Evolutionary conservation across 805 yeast genomes (phyloP), one percentile per base, ranked within the genome.

Genomic region (Yamadazyma insecticola): DNA sequence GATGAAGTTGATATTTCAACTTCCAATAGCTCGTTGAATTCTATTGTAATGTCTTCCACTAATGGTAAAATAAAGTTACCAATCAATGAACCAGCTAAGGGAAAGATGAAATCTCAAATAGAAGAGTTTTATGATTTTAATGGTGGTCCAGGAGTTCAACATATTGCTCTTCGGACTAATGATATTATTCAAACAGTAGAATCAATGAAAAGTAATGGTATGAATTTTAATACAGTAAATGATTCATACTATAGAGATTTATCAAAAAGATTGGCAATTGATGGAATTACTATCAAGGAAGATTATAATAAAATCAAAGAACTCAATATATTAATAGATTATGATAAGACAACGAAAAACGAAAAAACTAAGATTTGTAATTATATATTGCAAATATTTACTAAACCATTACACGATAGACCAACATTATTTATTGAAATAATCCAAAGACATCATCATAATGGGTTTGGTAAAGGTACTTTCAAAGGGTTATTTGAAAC

Each of bases 401-500:
- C 92, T 13, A 76, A 78, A 43, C 90, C 94, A 0, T 50, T 83
- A 12, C 72, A 73, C 39, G 89, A 80, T 47, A 66, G 95, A 22
- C 96, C 96, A 17, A 84, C 95, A 0, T 66, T 85, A 26, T 86
- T 86, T 50, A 62, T 86, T 41, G 95, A 86, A 53, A 70, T 86
- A 15, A 86, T 86, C 40, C 92, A 86, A 56, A 70, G 95, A 38
- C 66, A 70, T 44, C 81, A 83, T 47, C 89, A 83, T 51, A 71
- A 79, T 38, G 96, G 96, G 0, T 86, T 86, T 56, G 96, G 95
- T 1, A 87, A 87, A 29, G 95, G 95, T 2, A 86, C 88, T 39
- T 86, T 86, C 61, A 81, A 77, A 51, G 83, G 92, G 0, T 60
- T 87, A 22, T 86, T 83, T 49, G 89, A 85, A 49, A 74, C 82